Evolutionary conservation across 225 moss, liverwort and hornwort species (phyloP).

Genomic region (Pseudisothecium myosuroides): DNA sequence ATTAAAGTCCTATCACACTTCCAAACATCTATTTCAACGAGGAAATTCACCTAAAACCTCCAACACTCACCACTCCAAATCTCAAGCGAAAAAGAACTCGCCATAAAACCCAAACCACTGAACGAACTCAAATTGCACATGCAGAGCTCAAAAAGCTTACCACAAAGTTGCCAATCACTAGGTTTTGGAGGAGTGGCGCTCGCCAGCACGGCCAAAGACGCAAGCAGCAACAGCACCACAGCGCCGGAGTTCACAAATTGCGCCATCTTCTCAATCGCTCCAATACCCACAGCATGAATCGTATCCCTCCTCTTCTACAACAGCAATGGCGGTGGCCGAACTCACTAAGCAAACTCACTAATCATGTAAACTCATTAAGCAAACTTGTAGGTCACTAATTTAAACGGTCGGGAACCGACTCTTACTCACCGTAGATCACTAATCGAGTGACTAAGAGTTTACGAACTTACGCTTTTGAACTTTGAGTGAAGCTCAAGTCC

Average conservation of each 20-base stretch:
- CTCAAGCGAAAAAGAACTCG: neutral
- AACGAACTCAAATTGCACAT: neutral
- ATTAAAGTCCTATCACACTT: neutral
- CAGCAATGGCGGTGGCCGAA: neutral
- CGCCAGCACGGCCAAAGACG: neutral
- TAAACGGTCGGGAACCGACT: neutral
- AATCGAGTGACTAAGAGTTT: neutral
- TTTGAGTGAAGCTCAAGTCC: neutral
- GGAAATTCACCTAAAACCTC: neutral
- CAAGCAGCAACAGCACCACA: constrained; percentile 5
- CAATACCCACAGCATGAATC: neutral
- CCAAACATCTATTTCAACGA: neutral
- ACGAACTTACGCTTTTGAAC: neutral
- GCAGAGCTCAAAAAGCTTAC: neutral
- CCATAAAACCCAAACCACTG: neutral
- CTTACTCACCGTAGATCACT: neutral
- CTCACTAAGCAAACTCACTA: neutral
- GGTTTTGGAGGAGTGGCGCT: constrained; percentile 19
- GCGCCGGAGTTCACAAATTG: neutral
- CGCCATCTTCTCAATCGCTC: constrained; percentile 16
- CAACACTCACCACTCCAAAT: neutral
- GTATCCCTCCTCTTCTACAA: neutral
- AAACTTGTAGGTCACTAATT: neutral
- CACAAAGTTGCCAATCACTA: neutral
- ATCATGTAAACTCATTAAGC: neutral